Base-by-base conservation (phyloP, 2,329 filamentous ascomycete species). In the Ophiostoma sp. region DNA sequence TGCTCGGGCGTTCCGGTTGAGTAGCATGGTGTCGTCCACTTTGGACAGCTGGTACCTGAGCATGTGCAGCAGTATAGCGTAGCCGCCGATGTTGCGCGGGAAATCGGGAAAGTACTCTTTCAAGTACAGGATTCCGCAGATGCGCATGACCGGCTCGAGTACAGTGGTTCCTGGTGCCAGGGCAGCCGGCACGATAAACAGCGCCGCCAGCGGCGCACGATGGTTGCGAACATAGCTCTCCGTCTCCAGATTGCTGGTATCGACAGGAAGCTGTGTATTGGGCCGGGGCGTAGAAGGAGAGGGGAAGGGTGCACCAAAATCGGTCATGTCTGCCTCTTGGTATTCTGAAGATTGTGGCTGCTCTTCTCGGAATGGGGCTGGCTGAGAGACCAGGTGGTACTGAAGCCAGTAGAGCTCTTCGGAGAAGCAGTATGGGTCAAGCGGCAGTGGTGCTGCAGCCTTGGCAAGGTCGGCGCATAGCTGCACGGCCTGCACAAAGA, bases 51-150 rank as follows among this genome's bases (percentile, higher is more conserved):
- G 74, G 18, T 70, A 42, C 6, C 70, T 71, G 45, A 78, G 72
- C 14, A 77, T 71, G 8, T 68, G 65, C 40, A 78, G 71, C 18
- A 77, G 70, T 2, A 77, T 73, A 5, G 72, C 73, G 66, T 76
- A 77, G 36, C 74, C 75, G 68, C 76, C 75, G 0, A 76, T 64
- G 60, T 76, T 77, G 66, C 73, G 72, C 16, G 75, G 75, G 65
- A 73, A 75, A 66, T 76, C 75, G 1, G 76, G 76, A 1, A 78
- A 70, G 9, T 76, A 72, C 52, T 77, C 74, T 63, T 77, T 76
- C 38, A 77, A 71, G 67, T 74, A 76, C 2, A 78, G 72, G 27
- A 78, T 71, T 9, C 71, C 73, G 42, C 72, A 72, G 16, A 76
- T 72, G 16, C 77, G 74, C 55, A 78, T 69, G 9, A 75, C 72